These are phyloP conservation scores for Salix arbutifolia DNA, from an alignment of 345 rosid species.

Conservation along the genomic window DNA sequence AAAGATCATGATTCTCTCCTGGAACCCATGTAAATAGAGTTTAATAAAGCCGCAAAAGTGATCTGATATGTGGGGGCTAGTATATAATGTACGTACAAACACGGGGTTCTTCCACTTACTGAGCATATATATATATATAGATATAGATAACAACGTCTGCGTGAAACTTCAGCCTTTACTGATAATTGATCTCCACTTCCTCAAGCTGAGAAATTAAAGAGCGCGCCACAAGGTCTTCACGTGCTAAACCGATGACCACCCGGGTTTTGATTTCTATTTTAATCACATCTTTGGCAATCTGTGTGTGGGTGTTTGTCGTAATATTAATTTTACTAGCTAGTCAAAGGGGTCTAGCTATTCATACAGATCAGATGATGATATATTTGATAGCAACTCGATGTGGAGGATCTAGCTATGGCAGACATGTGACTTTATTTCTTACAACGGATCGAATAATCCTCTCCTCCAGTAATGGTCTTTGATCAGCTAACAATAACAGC, in stretches of 20 bases:
- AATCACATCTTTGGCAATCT: no score
- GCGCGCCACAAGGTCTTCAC: slow-evolving; percentile 1
- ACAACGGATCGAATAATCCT: background rate
- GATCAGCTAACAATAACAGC: background rate
- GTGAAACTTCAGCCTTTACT: background rate
- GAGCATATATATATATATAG: background rate
- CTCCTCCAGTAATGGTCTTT: background rate
- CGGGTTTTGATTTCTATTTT: background rate
- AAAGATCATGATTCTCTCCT: background rate
- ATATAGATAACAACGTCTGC: background rate
- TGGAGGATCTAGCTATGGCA: no score
- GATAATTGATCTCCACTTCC: background rate
- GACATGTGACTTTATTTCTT: no score
- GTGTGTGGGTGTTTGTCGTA: background rate
- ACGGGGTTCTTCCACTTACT: slow-evolving; percentile 1
- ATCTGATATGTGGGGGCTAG: background rate
- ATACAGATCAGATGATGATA: no score
- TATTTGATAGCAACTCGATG: no score
- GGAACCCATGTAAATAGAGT: background rate
- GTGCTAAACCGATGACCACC: background rate
- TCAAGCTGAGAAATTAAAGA: background rate
- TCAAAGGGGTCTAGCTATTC: no score
- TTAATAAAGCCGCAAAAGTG: slow-evolving; percentile 2
- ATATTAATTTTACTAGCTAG: no score
- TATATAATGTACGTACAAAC: background rate